Base-by-base conservation (phyloP, 2,329 filamentous ascomycete species). In the Cylindrodendrum hubeiense region DNA sequence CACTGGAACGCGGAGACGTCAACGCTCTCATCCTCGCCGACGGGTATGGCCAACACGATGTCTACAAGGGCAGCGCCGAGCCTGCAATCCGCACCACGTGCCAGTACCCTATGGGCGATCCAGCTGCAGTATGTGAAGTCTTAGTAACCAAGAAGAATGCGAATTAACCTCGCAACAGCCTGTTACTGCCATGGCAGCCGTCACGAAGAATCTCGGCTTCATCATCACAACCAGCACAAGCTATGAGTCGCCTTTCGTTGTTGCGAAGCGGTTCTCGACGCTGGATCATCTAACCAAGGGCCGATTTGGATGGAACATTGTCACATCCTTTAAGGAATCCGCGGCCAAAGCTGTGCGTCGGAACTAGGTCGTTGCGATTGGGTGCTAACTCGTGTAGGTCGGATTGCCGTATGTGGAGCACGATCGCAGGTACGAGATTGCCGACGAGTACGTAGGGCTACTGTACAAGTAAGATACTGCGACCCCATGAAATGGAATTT, bases 11-110 rank as follows among this genome's bases (percentile, higher is more conserved):
- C 9, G 82, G 81, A 30, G 82, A 83, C 41, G 85, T 85, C 67
- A 83, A 85, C 63, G 82, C 79, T 19, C 80, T 86, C 52, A 85
- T 86, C 76, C 80, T 86, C 52, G 84, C 84, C 5, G 84, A 86
- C 64, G 80, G 83, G 1, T 76, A 85, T 1, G 82, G 83, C 3
- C 78, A 79, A 24, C 83, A 83, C 68, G 82, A 64, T 47, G 63
- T 67, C 6, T 67, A 68, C 43, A 51, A 67, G 19, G 68, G 63
- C 0, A 34, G 56, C 28, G 43, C 39, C 6, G 60, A 67, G 37
- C 60, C 63, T 24, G 52, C 51, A 1, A 75, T 83, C 24, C 76
- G 76, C 10, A 76, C 77, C 0, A 81, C 73, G 6, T 79, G 79
- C 0, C 81, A 82, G 50, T 82, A 80, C 64, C 80, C 80, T 8